These are phyloP conservation scores for Zygosaccharomyces pseudobailii DNA, from an alignment of 1,139 yeast species.

Conservation along the genomic window DNA sequence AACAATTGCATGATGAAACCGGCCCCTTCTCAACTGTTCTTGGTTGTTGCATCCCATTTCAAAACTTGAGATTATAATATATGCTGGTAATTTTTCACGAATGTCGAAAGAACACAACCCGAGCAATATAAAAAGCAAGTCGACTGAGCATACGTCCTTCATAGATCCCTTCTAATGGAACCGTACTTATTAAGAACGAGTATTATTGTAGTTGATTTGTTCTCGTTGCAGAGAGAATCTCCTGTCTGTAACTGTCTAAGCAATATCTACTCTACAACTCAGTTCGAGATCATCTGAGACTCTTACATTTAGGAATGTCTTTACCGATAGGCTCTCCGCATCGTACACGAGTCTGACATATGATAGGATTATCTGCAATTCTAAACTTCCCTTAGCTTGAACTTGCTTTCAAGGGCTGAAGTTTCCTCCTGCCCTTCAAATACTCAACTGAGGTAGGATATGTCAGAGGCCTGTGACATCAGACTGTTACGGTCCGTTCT, in stretches of 20 bases:
- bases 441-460: no score
- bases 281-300: constrained; percentile 28
- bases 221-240: constrained; percentile 15
- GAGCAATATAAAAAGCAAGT: not conserved
- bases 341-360: constrained; percentile 26
- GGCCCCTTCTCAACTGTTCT: not conserved
- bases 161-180: constrained; percentile 10
- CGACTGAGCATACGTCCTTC: not conserved
- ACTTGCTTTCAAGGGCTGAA: no score
- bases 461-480: no score
- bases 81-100: constrained; percentile 2
- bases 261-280: constrained; percentile 36
- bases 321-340: constrained; percentile 11
- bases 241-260: constrained; percentile 18
- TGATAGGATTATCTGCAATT: not conserved
- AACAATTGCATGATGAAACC: constrained; percentile 1
- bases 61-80: not conserved
- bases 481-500: no score
- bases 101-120: not conserved
- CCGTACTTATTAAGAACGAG: constrained; percentile 35
- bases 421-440: no score
- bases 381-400: no score
- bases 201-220: constrained; percentile 36
- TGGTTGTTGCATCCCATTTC: no score
- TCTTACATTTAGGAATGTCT: constrained; percentile 11